Base-by-base conservation (phyloP, 208 protist species). In the Leptomonas pyrrhocoris region DNA sequence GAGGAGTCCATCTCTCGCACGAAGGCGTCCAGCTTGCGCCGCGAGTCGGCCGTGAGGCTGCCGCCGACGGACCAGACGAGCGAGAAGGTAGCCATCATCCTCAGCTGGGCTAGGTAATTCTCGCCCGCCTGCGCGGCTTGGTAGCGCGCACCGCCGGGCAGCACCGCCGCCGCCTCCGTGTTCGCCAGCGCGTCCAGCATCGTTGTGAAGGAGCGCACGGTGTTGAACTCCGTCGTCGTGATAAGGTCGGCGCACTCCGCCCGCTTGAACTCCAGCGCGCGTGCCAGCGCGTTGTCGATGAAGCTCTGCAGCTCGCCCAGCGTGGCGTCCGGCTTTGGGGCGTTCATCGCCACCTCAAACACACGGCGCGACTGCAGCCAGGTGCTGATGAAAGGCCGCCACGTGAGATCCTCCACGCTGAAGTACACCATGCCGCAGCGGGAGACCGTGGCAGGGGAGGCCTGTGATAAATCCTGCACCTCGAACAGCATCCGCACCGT, bases 341-440 rank as follows among this genome's bases (percentile, higher is more conserved):
- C 85, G 68, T 94, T 94, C 84, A 97, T 93, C 9, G 86, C 67
- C 45, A 97, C 85, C 74, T 98, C 95, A 48, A 89, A 91, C 42
- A 90, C 73, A 58, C 83, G 86, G 8, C 88, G 85, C 25, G 88
- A 89, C 42, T 89, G 74, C 43, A 99, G 80, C 98, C 98, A 99
- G 53, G 92, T 97, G 36, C 84, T 89, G 2, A 98, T 79, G 73
- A 94, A 99, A 27, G 98, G 97, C 79, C 85, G 50, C 96, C 97
- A 99, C 45, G 96, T 96, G 34, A 99, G 88, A 66, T 98, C 97
- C 46, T 89, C 81, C 11, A 88, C 67, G 75, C 97, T 98, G 75
- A 99, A 96, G 86, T 98, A 99, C 40, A 99, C 96, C 93, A 99
- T 99, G 66, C 98, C 98, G 72, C 97, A 98, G 43, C 98, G 95